Evolutionary conservation across 441 rosid genomes (phyloP).

Genomic region (Populus tomentosa): DNA sequence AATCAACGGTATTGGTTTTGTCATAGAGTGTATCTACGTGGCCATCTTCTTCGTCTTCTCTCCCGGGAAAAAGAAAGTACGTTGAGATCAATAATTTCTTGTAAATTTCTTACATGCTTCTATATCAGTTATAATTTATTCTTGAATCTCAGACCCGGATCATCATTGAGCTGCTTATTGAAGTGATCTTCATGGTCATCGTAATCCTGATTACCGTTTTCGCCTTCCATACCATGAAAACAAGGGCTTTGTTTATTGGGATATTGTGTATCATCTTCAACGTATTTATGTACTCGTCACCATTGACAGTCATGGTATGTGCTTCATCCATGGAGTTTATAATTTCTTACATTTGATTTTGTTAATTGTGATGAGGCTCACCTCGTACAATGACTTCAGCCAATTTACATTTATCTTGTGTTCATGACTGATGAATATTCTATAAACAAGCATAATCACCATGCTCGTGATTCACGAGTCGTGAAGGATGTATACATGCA

Average conservation of each 20-base stretch:
- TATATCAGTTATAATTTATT: neutral
- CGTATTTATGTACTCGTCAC: slow-evolving; percentile 60
- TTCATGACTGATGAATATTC: too few species aligned
- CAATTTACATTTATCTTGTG: too few species aligned
- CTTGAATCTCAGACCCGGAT: slow-evolving; percentile 36
- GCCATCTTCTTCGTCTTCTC: slow-evolving; percentile 51
- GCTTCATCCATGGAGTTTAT: too few species aligned
- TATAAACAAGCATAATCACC: too few species aligned
- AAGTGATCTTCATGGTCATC: slow-evolving; percentile 36
- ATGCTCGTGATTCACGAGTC: too few species aligned
- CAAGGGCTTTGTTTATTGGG: slow-evolving; percentile 52
- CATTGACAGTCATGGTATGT: slow-evolving; percentile 64
- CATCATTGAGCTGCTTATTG: slow-evolving; percentile 29
- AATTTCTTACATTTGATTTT: neutral
- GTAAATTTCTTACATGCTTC: neutral
- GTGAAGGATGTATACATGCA: too few species aligned
- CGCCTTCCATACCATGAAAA: slow-evolving; percentile 30
- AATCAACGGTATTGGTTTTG: slow-evolving; percentile 54
- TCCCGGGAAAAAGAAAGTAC: slow-evolving; percentile 32
- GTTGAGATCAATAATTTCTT: neutral
- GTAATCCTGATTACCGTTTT: slow-evolving; percentile 37
- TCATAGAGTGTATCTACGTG: slow-evolving; percentile 44
- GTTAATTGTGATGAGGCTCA: neutral
- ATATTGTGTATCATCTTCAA: slow-evolving; percentile 51
- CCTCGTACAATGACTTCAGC: too few species aligned